Evolutionary conservation across 768 basidiomycete genomes (phyloP).

Genomic region (Chalciporus sphaerocephalus): DNA sequence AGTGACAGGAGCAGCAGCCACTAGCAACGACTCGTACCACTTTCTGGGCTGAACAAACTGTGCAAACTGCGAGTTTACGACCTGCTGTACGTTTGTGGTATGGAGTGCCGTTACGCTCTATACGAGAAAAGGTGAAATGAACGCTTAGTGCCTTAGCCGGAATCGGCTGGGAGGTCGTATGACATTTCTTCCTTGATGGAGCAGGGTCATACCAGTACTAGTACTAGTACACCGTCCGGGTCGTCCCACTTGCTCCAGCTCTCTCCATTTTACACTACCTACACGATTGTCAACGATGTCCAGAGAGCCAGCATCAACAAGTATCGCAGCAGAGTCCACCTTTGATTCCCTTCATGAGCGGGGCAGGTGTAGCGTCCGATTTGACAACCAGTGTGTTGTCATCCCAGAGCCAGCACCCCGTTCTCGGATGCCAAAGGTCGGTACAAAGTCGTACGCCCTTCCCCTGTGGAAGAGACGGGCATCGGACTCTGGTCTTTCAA

Average conservation of each 20-base stretch:
- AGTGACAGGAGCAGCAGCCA: no score
- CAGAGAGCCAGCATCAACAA: background rate
- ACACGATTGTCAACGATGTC: constrained; percentile 11
- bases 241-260: background rate
- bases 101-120: no score
- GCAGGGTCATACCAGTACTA: no score
- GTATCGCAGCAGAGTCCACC: background rate
- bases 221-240: no score
- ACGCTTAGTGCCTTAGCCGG: constrained; percentile 7
- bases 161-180: constrained; percentile 14
- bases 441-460: constrained; percentile 64
- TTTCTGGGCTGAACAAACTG: no score
- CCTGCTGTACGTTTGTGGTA: no score
- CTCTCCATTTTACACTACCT: background rate
- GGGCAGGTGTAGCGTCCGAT: constrained; percentile 47
- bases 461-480: constrained; percentile 57
- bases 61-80: no score
- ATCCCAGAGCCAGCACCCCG: constrained; percentile 54
- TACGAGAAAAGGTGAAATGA: constrained; percentile 12
- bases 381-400: constrained; percentile 68
- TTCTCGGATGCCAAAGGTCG: constrained; percentile 45
- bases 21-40: no score
- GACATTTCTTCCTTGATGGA: constrained; percentile 12
- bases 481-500: constrained; percentile 8
- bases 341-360: constrained; percentile 18